Conservation (phyloP, 1,284 basidiomycete species). For the Ustilago curta region DNA sequence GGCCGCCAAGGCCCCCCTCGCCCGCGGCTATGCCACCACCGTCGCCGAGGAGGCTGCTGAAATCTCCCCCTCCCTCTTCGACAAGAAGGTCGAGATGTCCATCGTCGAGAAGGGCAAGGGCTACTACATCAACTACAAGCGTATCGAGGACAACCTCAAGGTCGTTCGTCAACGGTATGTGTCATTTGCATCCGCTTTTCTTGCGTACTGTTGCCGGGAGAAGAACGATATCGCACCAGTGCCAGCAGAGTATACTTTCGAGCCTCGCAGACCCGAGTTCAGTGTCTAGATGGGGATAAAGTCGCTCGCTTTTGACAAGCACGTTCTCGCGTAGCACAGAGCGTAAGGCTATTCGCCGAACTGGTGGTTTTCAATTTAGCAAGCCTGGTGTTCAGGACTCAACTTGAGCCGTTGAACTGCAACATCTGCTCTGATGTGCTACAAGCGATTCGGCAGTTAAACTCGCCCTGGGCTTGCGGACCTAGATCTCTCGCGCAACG, state of each 20-base stretch:
- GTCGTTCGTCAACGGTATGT: conserved; percentile 66
- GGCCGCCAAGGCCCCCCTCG: conserved; percentile 51
- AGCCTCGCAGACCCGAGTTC: background rate
- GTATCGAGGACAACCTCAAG: conserved; percentile 68
- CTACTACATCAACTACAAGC: conserved; percentile 69
- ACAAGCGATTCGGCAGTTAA: background rate
- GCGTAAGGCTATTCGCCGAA: background rate
- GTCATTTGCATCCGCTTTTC: background rate
- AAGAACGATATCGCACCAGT: background rate
- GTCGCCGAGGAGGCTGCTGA: conserved; percentile 66
- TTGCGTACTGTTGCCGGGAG: background rate
- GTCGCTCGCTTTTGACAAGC: background rate
- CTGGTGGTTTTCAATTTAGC: background rate
- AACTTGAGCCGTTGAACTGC: background rate
- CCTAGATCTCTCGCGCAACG: background rate
- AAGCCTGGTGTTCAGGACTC: background rate
- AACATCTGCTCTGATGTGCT: background rate
- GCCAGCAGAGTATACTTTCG: background rate
- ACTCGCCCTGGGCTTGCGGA: background rate
- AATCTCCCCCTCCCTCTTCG: conserved; percentile 59
- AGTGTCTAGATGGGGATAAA: background rate
- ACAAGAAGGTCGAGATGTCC: conserved; percentile 69
- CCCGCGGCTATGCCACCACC: conserved; percentile 65
- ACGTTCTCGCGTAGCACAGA: background rate
- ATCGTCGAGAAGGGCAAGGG: conserved; percentile 67